Evolutionary conservation across 1,284 basidiomycete species (phyloP), one percentile per base, ranked within the genome.

Genomic region (Ganoderma boninense): DNA sequence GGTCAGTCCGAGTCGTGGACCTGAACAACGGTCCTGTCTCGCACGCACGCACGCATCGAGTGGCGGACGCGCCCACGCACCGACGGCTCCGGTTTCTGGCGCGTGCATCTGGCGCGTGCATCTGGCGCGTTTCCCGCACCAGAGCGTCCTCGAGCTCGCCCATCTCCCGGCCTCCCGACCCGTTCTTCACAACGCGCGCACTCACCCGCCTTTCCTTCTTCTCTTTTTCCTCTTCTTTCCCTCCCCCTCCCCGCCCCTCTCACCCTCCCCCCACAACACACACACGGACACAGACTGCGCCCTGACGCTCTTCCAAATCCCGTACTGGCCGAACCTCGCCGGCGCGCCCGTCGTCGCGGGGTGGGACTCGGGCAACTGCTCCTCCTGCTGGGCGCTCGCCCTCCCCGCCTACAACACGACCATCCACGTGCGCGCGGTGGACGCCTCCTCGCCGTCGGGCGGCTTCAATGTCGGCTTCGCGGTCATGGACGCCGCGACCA

Each of bases 271-370:
- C 14, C 7, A 32, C 2, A 2, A 32, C 29, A 32, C 29, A 4
- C 29, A 32, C 29, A 32, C 57, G 2, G 11, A 8, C 10, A 7
- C 35, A 49, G 32, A 62, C 69, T 82, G 81, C 2, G 88, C 81
- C 77, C 79, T 78, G 26, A 87, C 82, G 23, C 85, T 89, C 74
- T 81, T 81, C 10, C 79, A 80, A 20, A 79, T 90, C 61, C 84
- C 86, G 26, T 76, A 63, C 23, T 90, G 84, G 79, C 87, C 88
- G 20, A 78, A 83, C 74, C 78, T 90, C 74, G 87, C 86, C 26
- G 87, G 84, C 38, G 82, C 81, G 7, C 74, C 74, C 54, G 81
- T 79, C 23, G 77, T 89, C 40, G 70, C 69, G 16, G 82, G 82
- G 4, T 87, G 80, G 79, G 80, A 83, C 77, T 84, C 82, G 5